Evolutionary conservation across 768 basidiomycete species (phyloP).

Genomic region (Pulveroboletus sp.): DNA sequence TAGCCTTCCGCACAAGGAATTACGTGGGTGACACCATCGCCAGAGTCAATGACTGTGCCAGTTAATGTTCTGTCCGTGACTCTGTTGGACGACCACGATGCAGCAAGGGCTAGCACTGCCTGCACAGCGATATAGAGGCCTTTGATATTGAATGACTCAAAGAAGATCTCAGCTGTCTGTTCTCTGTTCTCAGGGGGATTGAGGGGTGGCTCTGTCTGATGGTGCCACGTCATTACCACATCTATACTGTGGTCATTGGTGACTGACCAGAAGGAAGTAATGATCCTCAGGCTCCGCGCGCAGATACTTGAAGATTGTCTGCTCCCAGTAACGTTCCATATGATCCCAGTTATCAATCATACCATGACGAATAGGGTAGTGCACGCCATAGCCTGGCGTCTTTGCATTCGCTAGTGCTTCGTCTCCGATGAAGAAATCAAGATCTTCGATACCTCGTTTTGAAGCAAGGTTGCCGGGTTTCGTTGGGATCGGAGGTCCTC

Average conservation of each 20-base stretch:
- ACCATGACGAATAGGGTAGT: conserved; percentile 96
- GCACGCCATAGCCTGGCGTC: conserved; percentile 88
- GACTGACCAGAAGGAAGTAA: conserved; percentile 89
- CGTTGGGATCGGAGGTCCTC: conserved; percentile 72
- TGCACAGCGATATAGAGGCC: conserved; percentile 98
- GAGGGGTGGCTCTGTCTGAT: conserved; percentile 95
- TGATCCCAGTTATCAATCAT: conserved; percentile 99
- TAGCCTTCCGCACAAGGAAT: conserved; percentile 96
- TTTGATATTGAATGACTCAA: conserved; percentile 99
- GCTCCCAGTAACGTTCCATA: conserved; percentile 99
- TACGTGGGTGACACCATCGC: conserved; percentile 98
- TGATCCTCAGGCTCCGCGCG: conserved; percentile 98
- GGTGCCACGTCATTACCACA: background rate
- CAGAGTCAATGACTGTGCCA: conserved; percentile 97
- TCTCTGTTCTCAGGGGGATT: conserved; percentile 98
- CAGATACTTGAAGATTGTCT: conserved; percentile 99
- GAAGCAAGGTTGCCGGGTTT: conserved; percentile 92
- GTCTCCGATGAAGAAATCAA: conserved; percentile 99
- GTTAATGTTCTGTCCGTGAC: conserved; percentile 89
- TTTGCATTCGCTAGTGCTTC: conserved; percentile 95
- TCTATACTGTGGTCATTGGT: background rate
- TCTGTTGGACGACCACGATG: conserved; percentile 91
- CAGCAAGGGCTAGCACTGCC: conserved; percentile 95
- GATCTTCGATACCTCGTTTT: conserved; percentile 96
- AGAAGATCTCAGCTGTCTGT: conserved; percentile 99